Conservation (phyloP, 768 basidiomycete genomes). For the Crucibulum laeve region DNA sequence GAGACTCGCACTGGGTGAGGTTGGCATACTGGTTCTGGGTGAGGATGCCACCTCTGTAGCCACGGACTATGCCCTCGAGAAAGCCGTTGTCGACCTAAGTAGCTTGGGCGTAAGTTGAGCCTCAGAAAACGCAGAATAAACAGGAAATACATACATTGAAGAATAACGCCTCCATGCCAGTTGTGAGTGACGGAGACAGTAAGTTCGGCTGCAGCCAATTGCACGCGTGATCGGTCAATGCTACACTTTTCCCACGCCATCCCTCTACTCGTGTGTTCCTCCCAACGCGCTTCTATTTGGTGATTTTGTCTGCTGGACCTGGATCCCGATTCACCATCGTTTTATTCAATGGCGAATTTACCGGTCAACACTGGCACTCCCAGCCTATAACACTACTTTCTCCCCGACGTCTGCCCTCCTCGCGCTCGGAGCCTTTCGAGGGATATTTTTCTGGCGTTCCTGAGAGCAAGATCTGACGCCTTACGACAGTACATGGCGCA, state of each 20-base stretch:
- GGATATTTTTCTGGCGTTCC: background rate
- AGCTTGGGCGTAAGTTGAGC: constrained; percentile 20
- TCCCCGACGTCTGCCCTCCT: background rate
- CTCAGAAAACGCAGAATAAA: constrained; percentile 6
- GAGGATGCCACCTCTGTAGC: constrained; percentile 92
- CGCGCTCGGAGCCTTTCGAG: background rate
- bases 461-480: background rate
- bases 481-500: background rate
- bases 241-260: background rate
- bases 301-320: background rate
- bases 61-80: constrained; percentile 79
- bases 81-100: constrained; percentile 68
- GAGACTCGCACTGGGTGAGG: constrained; percentile 93
- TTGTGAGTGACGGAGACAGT: background rate
- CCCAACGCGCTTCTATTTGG: background rate
- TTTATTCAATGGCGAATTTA: no score
- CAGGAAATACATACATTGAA: constrained; percentile 62
- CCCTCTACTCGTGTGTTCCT: background rate
- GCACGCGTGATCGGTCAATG: background rate
- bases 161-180: constrained; percentile 77
- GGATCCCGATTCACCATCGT: background rate
- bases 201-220: background rate
- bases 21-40: constrained; percentile 88
- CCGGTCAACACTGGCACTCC: no score
- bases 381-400: background rate